Percentiles rank a stretch among this genome's conserved stretches.
Conservation (phyloP, 768 basidiomycete genomes). For the Exsudoporus frostii region DNA sequence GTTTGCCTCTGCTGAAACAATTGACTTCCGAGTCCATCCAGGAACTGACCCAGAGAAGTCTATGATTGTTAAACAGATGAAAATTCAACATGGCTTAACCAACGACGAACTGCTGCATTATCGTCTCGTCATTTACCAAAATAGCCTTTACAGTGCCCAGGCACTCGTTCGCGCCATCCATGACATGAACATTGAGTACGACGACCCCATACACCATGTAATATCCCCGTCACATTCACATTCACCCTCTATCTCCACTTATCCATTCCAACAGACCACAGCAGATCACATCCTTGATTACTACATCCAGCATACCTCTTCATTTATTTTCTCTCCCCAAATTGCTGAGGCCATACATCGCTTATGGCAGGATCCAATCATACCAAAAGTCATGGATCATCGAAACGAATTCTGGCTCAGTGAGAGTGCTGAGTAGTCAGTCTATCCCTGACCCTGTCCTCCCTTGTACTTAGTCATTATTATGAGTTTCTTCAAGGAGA, state of each 20-base stretch:
- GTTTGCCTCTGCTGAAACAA: no score
- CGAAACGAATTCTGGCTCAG: background rate
- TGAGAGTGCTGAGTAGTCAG: background rate
- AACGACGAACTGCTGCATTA: background rate
- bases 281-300: no score
- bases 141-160: background rate
- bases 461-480: background rate
- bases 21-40: background rate
- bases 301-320: no score
- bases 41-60: background rate
- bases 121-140: background rate
- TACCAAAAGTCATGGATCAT: background rate
- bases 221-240: no score
- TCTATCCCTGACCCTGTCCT: background rate
- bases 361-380: no score
- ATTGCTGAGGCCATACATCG: no score
- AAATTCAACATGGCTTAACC: conserved; percentile 3
- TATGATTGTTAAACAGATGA: conserved; percentile 1
- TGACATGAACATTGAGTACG: background rate
- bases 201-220: background rate
- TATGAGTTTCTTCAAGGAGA: background rate
- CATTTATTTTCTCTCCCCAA: no score
- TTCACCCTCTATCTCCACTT: no score
- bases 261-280: no score
- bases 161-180: background rate